phyloP scores from a whole-genome alignment of 2,329 filamentous ascomycete species.

The Fusarium udum region DNA sequence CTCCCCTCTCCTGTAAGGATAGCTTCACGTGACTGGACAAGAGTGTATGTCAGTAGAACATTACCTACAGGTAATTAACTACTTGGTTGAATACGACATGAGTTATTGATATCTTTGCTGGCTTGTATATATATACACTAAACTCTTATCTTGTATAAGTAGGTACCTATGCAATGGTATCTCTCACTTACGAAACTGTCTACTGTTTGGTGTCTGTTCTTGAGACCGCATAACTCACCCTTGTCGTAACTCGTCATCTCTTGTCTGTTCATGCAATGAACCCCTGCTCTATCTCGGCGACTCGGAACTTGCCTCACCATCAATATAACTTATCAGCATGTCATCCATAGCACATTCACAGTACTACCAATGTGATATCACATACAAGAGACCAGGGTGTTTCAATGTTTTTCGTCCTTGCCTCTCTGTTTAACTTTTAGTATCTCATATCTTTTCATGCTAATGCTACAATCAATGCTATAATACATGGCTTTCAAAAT shows the following conservation, averaged over 20 bases:
- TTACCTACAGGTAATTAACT: background rate
- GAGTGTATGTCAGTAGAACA: slow-evolving; percentile 32
- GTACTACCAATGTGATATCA: background rate
- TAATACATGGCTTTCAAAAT: slow-evolving; percentile 47
- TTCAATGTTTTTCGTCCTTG: slow-evolving; percentile 21
- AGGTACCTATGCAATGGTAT: background rate
- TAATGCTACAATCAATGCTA: slow-evolving; percentile 48
- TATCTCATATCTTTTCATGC: slow-evolving; percentile 39
- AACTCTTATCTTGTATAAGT: background rate
- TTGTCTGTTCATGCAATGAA: slow-evolving; percentile 16
- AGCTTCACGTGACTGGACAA: slow-evolving; percentile 45
- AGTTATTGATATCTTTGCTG: background rate
- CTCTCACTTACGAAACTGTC: no score
- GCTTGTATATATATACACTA: no score
- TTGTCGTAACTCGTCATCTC: slow-evolving; percentile 8
- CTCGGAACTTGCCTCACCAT: slow-evolving; percentile 8
- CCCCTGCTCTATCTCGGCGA: slow-evolving; percentile 11
- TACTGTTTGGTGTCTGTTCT: background rate
- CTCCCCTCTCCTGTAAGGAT: slow-evolving; percentile 45
- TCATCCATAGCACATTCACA: no score
- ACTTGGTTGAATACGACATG: background rate
- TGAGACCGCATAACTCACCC: background rate
- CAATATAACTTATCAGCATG: background rate
- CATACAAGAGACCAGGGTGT: background rate
- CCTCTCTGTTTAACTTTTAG: slow-evolving; percentile 27